Conservation (phyloP, 352 stramenopile species). For the Pythium dissotocum region DNA sequence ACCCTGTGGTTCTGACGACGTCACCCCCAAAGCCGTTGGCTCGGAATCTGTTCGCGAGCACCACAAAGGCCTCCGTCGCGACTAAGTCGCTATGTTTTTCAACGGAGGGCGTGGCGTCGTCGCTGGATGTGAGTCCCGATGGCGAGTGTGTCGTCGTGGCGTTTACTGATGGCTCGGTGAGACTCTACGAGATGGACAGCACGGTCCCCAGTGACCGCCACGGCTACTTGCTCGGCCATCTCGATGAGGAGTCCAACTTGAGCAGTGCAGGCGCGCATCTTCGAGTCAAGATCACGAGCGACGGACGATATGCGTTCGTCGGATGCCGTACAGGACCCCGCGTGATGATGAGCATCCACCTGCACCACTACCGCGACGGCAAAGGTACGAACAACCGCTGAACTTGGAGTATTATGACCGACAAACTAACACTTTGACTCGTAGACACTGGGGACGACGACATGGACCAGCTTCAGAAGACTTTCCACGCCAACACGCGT, state of each 20-base stretch:
- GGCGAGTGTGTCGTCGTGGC: constrained; percentile 83
- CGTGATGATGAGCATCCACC: constrained; percentile 81
- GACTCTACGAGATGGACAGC: constrained; percentile 86
- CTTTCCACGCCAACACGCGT: constrained; percentile 58
- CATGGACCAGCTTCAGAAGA: constrained; percentile 79
- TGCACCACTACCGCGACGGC: constrained; percentile 79
- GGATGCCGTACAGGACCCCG: constrained; percentile 64
- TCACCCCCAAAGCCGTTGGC: constrained; percentile 41
- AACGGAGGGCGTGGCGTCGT: constrained; percentile 69
- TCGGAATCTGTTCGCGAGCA: constrained; percentile 50
- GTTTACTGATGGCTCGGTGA: constrained; percentile 76
- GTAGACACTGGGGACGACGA: constrained; percentile 78
- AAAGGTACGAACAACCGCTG: constrained; percentile 50
- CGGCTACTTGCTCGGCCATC: constrained; percentile 75
- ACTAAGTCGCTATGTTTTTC: constrained; percentile 84
- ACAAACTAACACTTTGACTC: background rate
- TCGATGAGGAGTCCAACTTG: constrained; percentile 74
- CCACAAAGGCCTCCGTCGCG: constrained; percentile 35
- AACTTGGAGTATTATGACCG: background rate
- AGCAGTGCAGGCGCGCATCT: constrained; percentile 51
- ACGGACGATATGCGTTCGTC: constrained; percentile 83
- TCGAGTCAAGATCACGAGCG: constrained; percentile 74
- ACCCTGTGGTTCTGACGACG: constrained; percentile 15
- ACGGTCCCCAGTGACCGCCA: constrained; percentile 79
- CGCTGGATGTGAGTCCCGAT: constrained; percentile 73